Evolutionary conservation across 164 flowering plant species (phyloP).

Genomic region (Echeveria elegans): DNA sequence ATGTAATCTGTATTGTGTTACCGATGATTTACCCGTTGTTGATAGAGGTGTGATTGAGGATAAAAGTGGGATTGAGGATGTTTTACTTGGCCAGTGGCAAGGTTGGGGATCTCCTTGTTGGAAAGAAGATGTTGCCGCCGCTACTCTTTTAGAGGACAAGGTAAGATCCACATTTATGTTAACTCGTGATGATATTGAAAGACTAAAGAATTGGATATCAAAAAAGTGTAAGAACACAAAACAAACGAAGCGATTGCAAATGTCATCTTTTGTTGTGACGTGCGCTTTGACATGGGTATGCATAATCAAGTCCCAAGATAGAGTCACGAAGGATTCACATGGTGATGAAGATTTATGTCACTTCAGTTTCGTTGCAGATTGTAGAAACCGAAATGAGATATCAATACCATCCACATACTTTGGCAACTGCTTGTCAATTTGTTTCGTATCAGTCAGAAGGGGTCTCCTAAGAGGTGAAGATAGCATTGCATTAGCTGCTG

Average conservation of each 20-base stretch:
- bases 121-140: not conserved
- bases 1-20: not conserved
- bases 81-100: not conserved
- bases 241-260: no score
- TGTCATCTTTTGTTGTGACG: no score
- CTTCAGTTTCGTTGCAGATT: constrained; percentile 12
- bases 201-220: no score
- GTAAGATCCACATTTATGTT: constrained; percentile 11
- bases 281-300: no score
- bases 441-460: not conserved
- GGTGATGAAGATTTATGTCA: no score
- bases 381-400: constrained; percentile 15
- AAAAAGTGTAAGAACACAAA: no score
- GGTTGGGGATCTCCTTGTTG: not conserved
- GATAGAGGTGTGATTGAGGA: constrained; percentile 7
- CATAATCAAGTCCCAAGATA: not conserved
- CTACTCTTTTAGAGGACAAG: not conserved
- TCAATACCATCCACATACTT: constrained; percentile 19
- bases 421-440: constrained; percentile 19
- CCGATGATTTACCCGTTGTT: not conserved
- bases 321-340: no score
- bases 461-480: constrained; percentile 12
- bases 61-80: not conserved
- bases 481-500: constrained; percentile 14
- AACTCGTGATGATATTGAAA: constrained; percentile 1